These are phyloP conservation scores for Neurospora sp. DNA, from an alignment of 495 filamentous ascomycete genomes.

Conservation along the genomic window DNA sequence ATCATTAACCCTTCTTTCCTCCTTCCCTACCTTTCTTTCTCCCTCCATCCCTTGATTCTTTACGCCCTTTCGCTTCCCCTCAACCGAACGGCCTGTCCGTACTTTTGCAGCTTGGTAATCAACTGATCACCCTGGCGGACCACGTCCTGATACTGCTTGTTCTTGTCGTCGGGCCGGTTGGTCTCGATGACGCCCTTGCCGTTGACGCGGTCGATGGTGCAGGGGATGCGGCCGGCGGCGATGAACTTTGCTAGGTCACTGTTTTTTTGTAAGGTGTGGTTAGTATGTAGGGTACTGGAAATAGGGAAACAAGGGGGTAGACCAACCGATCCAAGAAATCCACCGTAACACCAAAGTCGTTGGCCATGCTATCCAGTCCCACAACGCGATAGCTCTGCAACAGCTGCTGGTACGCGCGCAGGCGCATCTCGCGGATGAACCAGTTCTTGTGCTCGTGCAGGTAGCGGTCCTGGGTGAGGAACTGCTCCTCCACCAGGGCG, in stretches of 20 bases:
- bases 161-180: constrained; percentile 94
- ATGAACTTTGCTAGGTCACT: constrained; percentile 97
- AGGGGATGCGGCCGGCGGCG: constrained; percentile 82
- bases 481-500: constrained; percentile 84
- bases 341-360: constrained; percentile 88
- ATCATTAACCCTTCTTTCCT: neutral
- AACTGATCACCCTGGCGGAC: constrained; percentile 94
- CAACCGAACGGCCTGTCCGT: constrained; percentile 89
- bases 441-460: constrained; percentile 86
- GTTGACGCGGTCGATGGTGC: constrained; percentile 88
- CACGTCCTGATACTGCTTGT: constrained; percentile 96
- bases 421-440: constrained; percentile 97
- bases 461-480: constrained; percentile 88
- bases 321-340: constrained; percentile 88
- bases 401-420: constrained; percentile 89
- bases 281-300: neutral
- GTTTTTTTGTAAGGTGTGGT: neutral
- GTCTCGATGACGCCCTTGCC: constrained; percentile 93
- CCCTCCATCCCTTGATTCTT: neutral
- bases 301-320: constrained; percentile 4
- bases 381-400: constrained; percentile 98
- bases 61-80: constrained; percentile 83
- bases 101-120: constrained; percentile 98
- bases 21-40: neutral
- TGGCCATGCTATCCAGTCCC: constrained; percentile 87